Evolutionary conservation across 352 stramenopile species (phyloP).

Genomic region (Phytopythium montanum): DNA sequence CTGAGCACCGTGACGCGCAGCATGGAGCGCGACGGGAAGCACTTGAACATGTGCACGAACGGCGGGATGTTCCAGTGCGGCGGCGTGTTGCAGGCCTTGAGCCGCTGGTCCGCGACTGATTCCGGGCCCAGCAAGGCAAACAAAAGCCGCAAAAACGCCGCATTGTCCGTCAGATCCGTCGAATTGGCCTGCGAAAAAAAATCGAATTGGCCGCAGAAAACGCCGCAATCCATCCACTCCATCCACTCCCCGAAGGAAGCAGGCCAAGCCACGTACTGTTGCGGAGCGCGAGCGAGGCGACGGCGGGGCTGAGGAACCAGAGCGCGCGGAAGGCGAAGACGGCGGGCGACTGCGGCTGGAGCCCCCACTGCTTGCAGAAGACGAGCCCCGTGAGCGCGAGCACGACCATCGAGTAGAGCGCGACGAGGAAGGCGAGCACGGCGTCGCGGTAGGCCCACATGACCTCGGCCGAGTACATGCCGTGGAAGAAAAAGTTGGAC

Average conservation of each 20-base stretch:
- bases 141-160: background rate
- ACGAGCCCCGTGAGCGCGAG: conserved; percentile 77
- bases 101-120: conserved; percentile 64
- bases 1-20: conserved; percentile 72
- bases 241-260: too few relatives aligned
- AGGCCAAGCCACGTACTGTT: conserved; percentile 38
- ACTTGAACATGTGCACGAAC: conserved; percentile 78
- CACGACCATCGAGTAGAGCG: conserved; percentile 75
- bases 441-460: conserved; percentile 81
- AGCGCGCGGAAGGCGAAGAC: conserved; percentile 57
- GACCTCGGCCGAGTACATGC: conserved; percentile 86
- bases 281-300: conserved; percentile 70
- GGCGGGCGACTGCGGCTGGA: conserved; percentile 40
- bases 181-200: background rate
- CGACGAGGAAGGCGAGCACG: conserved; percentile 76
- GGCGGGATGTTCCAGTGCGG: conserved; percentile 83
- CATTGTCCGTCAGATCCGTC: background rate
- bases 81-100: conserved; percentile 77
- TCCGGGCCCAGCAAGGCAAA: background rate
- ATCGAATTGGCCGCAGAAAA: background rate
- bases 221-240: too few relatives aligned
- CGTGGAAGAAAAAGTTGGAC: conserved; percentile 87
- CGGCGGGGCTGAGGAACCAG: conserved; percentile 69
- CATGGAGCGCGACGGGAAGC: conserved; percentile 75
- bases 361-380: conserved; percentile 82